phyloP scores from a whole-genome alignment of 768 basidiomycete species.

The Galerina sulciceps region DNA sequence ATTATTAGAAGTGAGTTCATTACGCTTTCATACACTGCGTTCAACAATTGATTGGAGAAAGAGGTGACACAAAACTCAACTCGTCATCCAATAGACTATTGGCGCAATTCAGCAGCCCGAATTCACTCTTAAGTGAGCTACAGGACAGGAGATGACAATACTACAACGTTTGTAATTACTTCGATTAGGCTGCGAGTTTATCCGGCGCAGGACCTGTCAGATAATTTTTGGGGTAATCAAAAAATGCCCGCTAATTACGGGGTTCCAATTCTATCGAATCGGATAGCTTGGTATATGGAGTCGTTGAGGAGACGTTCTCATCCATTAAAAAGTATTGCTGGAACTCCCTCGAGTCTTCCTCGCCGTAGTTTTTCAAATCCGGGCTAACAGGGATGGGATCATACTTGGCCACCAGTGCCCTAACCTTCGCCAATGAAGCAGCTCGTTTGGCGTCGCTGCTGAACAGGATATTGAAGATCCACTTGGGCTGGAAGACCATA shows the following conservation, averaged over 20 bases:
- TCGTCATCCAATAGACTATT: too few relatives aligned
- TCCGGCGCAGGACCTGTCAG: background rate
- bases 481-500: conserved; percentile 1
- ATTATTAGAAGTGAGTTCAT: too few relatives aligned
- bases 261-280: background rate
- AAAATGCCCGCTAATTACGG: background rate
- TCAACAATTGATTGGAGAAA: too few relatives aligned
- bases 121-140: too few relatives aligned
- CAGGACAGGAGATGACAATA: too few relatives aligned
- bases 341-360: background rate
- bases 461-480: conserved; percentile 5
- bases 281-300: background rate
- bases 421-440: background rate
- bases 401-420: conserved; percentile 1
- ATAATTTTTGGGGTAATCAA: too few relatives aligned
- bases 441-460: conserved; percentile 1
- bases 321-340: conserved; percentile 4
- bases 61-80: too few relatives aligned
- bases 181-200: background rate
- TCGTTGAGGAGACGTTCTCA: conserved; percentile 1
- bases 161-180: too few relatives aligned
- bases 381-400: conserved; percentile 3
- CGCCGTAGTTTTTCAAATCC: background rate
- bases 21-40: too few relatives aligned
- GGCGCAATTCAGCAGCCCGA: too few relatives aligned